Conservation (phyloP, 2,329 filamentous ascomycete genomes). For the Kalmusia sp. region DNA sequence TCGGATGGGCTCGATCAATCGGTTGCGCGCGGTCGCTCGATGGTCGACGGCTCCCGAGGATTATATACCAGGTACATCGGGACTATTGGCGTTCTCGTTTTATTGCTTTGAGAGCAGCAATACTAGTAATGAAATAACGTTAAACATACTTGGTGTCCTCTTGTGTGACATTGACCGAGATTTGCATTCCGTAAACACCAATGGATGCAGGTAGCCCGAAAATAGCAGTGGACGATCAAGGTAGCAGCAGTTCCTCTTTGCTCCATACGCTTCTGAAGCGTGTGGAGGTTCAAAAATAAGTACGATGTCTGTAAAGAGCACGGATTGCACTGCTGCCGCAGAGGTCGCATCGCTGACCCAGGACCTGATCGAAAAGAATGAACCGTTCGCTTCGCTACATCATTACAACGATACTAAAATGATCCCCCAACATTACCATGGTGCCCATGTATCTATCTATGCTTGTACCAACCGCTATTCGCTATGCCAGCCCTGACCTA, state of each 20-base stretch:
- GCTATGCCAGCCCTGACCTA: too few species aligned
- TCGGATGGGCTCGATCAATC: neutral
- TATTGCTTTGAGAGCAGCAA: conserved; percentile 7
- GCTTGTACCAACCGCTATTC: neutral
- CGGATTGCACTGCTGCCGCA: too few species aligned
- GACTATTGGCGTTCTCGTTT: neutral
- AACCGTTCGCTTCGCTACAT: neutral
- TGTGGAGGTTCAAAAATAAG: too few species aligned
- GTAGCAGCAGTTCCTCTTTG: too few species aligned
- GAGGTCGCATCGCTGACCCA: too few species aligned
- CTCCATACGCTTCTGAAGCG: too few species aligned
- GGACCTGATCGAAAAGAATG: too few species aligned
- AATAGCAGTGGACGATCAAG: too few species aligned
- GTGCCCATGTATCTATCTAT: neutral
- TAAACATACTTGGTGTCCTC: neutral
- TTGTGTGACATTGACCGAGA: neutral
- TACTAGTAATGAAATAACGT: conserved; percentile 2
- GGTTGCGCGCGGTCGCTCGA: neutral
- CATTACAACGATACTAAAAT: neutral
- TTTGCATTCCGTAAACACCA: neutral
- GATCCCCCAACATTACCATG: neutral
- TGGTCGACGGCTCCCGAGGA: neutral
- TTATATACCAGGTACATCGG: conserved; percentile 2
- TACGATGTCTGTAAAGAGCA: too few species aligned
- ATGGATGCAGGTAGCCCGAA: too few species aligned